Evolutionary conservation across 2,329 filamentous ascomycete species (phyloP).

Genomic region (Piedraia hortae): DNA sequence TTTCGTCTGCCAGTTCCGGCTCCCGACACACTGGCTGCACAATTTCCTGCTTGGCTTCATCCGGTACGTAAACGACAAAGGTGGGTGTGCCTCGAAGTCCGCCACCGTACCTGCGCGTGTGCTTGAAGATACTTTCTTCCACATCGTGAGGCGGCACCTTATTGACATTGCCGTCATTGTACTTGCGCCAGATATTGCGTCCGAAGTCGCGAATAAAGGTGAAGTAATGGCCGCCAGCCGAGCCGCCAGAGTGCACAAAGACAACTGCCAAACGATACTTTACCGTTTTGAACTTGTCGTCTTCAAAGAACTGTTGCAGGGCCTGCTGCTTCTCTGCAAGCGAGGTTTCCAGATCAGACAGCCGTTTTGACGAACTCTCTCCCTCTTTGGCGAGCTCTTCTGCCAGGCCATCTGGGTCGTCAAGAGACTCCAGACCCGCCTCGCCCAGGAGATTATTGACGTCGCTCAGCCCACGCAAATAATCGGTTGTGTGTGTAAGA

Average conservation of each 20-base stretch:
- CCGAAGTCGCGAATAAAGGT: slow-evolving; percentile 86
- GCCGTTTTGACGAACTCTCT: slow-evolving; percentile 18
- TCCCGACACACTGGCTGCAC: slow-evolving; percentile 19
- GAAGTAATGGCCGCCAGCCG: slow-evolving; percentile 61
- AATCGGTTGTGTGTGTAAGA: slow-evolving; percentile 13
- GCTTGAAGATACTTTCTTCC: slow-evolving; percentile 36
- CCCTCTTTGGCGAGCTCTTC: slow-evolving; percentile 20
- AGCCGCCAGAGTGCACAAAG: slow-evolving; percentile 59
- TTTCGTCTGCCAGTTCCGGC: too few relatives aligned
- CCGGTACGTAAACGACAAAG: slow-evolving; percentile 58
- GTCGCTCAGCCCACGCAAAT: slow-evolving; percentile 17
- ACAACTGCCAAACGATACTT: slow-evolving; percentile 69
- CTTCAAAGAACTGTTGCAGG: slow-evolving; percentile 32
- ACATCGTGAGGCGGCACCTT: slow-evolving; percentile 21
- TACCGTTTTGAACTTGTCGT: slow-evolving; percentile 34
- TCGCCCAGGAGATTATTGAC: slow-evolving; percentile 14
- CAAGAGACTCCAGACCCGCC: slow-evolving; percentile 16
- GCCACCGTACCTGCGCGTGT: slow-evolving; percentile 10
- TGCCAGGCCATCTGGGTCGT: slow-evolving; percentile 15
- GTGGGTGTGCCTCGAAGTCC: too few relatives aligned
- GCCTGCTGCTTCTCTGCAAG: slow-evolving; percentile 22
- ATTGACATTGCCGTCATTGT: slow-evolving; percentile 68
- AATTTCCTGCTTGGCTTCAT: slow-evolving; percentile 30
- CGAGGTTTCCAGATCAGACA: slow-evolving; percentile 13
- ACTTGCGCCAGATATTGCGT: slow-evolving; percentile 59